A percentile compares a stretch with the other conserved stretches of the same genome.
These are phyloP conservation scores for Globisporangium iwayamae DNA, from an alignment of 352 stramenopile genomes.

Conservation along the genomic window DNA sequence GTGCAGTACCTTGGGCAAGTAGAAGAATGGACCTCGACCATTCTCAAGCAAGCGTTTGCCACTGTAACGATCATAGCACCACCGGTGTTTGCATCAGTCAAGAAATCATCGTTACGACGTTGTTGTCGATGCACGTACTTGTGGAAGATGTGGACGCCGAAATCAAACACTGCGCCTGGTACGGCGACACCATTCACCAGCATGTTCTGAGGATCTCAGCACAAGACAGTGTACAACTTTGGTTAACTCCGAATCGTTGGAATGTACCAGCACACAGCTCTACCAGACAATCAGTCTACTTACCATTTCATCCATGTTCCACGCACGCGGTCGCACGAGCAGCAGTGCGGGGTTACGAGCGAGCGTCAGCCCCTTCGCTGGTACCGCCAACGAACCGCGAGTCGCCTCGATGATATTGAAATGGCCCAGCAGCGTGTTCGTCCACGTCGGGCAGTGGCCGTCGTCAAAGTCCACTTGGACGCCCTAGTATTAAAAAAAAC, in stretches of 20 bases:
- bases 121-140: constrained; percentile 49
- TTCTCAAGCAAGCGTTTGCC: constrained; percentile 67
- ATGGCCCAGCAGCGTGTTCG: constrained; percentile 89
- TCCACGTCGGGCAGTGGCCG: constrained; percentile 88
- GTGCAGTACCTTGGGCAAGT: constrained; percentile 85
- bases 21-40: constrained; percentile 90
- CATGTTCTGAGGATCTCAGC: constrained; percentile 56
- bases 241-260: not conserved
- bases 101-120: too few relatives aligned
- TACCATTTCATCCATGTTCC: constrained; percentile 94
- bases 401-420: constrained; percentile 91
- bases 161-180: constrained; percentile 92
- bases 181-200: constrained; percentile 87
- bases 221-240: not conserved
- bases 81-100: not conserved
- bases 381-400: constrained; percentile 42
- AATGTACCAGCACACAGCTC: too few relatives aligned
- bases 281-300: not conserved
- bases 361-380: constrained; percentile 22
- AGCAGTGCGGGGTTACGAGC: constrained; percentile 64
- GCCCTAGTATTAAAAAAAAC: constrained; percentile 19
- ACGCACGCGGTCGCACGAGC: constrained; percentile 91
- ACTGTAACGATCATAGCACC: constrained; percentile 20
- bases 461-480: constrained; percentile 84
- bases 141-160: constrained; percentile 94